Evolutionary conservation across 1,284 basidiomycete species (phyloP).

Genomic region (Trametes versicolor): DNA sequence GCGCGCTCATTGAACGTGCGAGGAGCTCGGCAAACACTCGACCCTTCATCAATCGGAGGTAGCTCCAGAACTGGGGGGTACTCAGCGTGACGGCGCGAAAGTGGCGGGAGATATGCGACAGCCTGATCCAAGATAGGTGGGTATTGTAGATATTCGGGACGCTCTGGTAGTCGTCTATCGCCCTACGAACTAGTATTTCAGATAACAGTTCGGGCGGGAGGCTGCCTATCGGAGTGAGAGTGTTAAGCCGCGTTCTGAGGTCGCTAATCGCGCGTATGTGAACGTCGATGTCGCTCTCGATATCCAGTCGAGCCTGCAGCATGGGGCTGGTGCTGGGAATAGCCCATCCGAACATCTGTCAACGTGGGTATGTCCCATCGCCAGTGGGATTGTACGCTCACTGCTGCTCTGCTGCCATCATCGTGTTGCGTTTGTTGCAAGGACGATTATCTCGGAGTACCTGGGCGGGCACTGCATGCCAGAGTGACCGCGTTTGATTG

Average conservation of each 20-base stretch:
- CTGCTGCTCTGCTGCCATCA: no score
- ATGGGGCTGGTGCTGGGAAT: background rate
- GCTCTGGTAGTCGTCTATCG: background rate
- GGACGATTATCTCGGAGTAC: no score
- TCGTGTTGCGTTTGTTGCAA: no score
- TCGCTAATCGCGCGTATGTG: slow-evolving; percentile 2
- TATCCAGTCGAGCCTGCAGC: background rate
- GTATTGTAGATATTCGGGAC: no score
- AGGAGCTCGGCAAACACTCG: background rate
- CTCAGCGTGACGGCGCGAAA: background rate
- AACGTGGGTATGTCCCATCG: no score
- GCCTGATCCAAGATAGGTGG: background rate
- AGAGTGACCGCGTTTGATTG: no score
- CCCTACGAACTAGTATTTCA: slow-evolving; percentile 6
- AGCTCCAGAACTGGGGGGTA: slow-evolving; percentile 2
- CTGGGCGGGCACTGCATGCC: no score
- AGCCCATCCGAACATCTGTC: no score
- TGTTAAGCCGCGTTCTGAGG: slow-evolving; percentile 6
- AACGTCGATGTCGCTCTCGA: background rate
- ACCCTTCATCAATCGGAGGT: background rate
- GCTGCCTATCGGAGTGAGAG: slow-evolving; percentile 6
- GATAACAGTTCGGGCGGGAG: slow-evolving; percentile 16
- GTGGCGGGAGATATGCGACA: background rate
- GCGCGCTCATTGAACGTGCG: background rate
- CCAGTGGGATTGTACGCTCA: no score